Base-by-base conservation (phyloP, 805 yeast genomes). In the Barnettozyma salicaria region DNA sequence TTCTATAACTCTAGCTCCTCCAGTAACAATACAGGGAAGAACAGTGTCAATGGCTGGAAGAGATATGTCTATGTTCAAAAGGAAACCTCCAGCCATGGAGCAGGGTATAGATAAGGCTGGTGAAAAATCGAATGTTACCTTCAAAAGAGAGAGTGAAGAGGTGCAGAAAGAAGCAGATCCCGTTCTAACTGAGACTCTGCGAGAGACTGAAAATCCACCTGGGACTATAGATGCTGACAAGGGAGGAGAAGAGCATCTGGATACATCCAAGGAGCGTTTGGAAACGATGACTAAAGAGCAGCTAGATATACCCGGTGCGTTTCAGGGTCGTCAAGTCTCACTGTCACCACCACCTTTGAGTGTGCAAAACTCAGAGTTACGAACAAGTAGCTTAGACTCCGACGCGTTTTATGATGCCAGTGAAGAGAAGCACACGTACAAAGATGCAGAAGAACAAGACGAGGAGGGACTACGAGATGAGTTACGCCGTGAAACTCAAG, bases 1-100 rank as follows among this genome's bases (percentile, higher is more conserved):
- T 32, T 36, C 51, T 4, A 39, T 30, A 21, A 34, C 43, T 1
- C 33, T 43, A 34, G 56, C 52, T 1, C 58, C 56, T 3, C 56
- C 56, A 7, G 49, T 50, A 10, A 53, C 55, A 10, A 47, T 52
- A n/a, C 48, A 53, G 20, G 57, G 58, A 5, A 27, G 55, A 32
- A 19, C 37, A 1, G 54, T 53, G 14, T 49, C 57, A 1, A 16
- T 52, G 40, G 43, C 44, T 13, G 18, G 22, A 2, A 26, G 30
- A 5, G 20, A 27, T n/a, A n/a, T n/a, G 16, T 20, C 25, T 19
- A 19, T 20, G 26, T 21, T 34, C 24, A 34, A 5, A 43, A 40
- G 38, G 41, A 41, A 26, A 42, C 42, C 44, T 3, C 51, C 44
- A 1, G 47, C 50, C 19, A 45, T 50, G 29, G 41, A 50, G 12